A percentile compares a stretch with the other conserved stretches of the same genome.
phyloP scores from a whole-genome alignment of 495 filamentous ascomycete species.

The Aspergillus olivimuriae region DNA sequence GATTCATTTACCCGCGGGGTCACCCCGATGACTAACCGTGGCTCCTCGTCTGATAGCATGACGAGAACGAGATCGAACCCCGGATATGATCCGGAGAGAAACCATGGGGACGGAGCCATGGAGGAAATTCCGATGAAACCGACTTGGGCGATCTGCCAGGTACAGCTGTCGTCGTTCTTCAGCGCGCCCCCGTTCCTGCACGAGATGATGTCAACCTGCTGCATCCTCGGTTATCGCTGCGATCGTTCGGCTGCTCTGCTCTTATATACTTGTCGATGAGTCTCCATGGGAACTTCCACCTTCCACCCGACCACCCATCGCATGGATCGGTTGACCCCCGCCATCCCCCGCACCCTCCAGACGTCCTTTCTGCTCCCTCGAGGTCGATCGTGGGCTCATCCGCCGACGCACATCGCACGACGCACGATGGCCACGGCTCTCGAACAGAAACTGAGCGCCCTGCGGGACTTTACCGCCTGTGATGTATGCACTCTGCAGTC shows the following conservation, averaged over 20 bases:
- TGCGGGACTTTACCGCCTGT: slow-evolving; percentile 42
- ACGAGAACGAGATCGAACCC: no score
- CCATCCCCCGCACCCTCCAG: not conserved
- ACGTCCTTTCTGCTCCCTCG: not conserved
- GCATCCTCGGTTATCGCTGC: slow-evolving; percentile 14
- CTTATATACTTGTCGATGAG: not conserved
- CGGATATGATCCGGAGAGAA: no score
- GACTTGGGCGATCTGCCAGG: no score
- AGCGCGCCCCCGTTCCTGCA: no score
- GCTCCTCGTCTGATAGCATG: no score
- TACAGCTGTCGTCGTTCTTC: no score
- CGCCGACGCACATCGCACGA: slow-evolving; percentile 7
- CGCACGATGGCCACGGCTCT: slow-evolving; percentile 25
- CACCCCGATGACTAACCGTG: no score
- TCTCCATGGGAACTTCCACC: not conserved
- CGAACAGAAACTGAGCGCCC: slow-evolving; percentile 25
- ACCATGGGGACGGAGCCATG: no score
- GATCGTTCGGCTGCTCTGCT: no score
- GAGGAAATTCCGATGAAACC: no score
- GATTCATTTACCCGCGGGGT: no score
- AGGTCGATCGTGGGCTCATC: not conserved
- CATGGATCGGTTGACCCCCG: not conserved
- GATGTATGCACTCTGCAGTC: slow-evolving; percentile 30
- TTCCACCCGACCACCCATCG: not conserved
- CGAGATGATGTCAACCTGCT: not conserved